Evolutionary conservation across 2,329 filamentous ascomycete species (phyloP).

Genomic region (Furcasterigmium furcatum): DNA sequence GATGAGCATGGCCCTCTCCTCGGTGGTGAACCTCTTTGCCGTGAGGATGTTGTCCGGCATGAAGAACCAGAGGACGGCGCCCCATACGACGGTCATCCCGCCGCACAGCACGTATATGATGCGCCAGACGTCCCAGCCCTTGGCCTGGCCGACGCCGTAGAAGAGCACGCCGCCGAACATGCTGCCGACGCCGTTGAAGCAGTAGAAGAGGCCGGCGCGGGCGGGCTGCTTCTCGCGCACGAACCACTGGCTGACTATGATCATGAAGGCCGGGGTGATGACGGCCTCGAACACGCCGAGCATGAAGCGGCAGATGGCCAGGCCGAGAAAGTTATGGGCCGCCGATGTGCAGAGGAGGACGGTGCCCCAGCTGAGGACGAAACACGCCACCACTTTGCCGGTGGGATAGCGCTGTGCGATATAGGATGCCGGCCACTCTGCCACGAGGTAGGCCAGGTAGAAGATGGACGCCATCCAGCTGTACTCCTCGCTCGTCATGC

Average conservation of each 20-base stretch:
- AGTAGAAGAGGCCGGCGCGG: conserved; percentile 13
- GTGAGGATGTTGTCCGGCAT: conserved; percentile 33
- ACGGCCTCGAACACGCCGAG: conserved; percentile 70
- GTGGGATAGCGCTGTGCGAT: conserved; percentile 11
- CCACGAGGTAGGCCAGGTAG: conserved; percentile 23
- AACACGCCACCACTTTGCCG: conserved; percentile 15
- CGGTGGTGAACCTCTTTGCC: conserved; percentile 50
- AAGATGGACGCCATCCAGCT: conserved; percentile 25
- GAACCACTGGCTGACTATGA: conserved; percentile 26
- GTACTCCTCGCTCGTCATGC: conserved; percentile 26
- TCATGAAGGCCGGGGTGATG: conserved; percentile 59
- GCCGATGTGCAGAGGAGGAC: conserved; percentile 66
- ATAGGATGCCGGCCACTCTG: conserved; percentile 18
- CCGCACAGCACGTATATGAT: conserved; percentile 19
- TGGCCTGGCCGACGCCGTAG: conserved; percentile 13
- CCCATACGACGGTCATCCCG: conserved; percentile 12
- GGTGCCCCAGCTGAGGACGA: conserved; percentile 65
- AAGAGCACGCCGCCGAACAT: conserved; percentile 13
- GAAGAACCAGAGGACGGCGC: conserved; percentile 16
- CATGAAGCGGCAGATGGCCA: conserved; percentile 66
- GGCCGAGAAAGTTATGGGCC: conserved; percentile 55
- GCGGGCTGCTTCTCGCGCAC: conserved; percentile 16
- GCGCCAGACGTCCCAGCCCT: conserved; percentile 12
- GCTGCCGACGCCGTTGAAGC: conserved; percentile 10
- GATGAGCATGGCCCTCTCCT: conserved; percentile 53